Evolutionary conservation across 768 basidiomycete species (phyloP), one percentile per base, ranked within the genome.

Genomic region (Hypsizygus marmoreus): DNA sequence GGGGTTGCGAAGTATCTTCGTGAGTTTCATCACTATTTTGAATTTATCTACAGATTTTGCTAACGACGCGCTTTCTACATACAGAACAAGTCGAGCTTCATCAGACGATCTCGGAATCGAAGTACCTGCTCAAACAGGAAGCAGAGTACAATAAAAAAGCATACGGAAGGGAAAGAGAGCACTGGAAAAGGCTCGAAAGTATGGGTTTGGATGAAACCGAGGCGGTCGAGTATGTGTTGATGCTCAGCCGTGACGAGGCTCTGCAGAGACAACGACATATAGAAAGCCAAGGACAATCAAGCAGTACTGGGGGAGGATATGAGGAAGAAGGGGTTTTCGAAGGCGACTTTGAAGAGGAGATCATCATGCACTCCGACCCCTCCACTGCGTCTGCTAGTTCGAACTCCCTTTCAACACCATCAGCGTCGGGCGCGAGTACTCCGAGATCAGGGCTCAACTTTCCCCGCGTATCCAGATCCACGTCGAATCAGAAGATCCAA

Each of bases 201-300:
- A 74, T 93, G 3, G 90, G 91, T 2, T 65, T 92, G 30, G 82
- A 74, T 45, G 90, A 93, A 55, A 64, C 65, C 1, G 90, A 90
- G 56, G 88, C 85, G 0, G 67, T 92, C 20, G 86, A 90, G 56
- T 93, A 93, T 54, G 75, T 83, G 0, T 61, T 93, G 35, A 92
- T 92, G 88, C 75, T 92, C 52, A 91, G 88, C 51, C 81, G 86
- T 7, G 91, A 93, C 35, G 88, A 91, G 60, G 81, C 79, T 2
- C 35, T 63, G 13, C 56, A 61, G 34, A 45, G 47, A 56, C 22
- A 49, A 43, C 24, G 48, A 47, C n/a, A 43, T 63, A 40, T 41
- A 44, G 43, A 45, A 28, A 42, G 54, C 43, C 47, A 45, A 17
- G n/a, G 26, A 11, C 43, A 19, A 22, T 29, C 33, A 13, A 1